Evolutionary conservation across 306 rosid genomes (phyloP), one percentile per base, ranked within the genome.

Genomic region (Cotoneaster glaucophyllus): DNA sequence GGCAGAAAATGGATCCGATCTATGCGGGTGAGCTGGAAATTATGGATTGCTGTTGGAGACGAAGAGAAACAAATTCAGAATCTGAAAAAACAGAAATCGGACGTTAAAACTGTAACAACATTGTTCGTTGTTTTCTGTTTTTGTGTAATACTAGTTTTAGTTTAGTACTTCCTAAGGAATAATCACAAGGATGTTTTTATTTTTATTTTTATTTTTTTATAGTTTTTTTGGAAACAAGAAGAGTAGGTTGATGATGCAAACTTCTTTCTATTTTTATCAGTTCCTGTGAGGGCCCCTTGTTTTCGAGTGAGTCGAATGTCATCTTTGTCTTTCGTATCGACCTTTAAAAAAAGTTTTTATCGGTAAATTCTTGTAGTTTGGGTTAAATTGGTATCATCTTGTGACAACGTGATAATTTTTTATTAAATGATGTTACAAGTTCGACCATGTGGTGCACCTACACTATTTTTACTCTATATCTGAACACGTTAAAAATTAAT

Each of bases 11-110:
- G 45, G 91, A 92, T 92, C 93, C 96, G 90, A 83, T 85, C 87
- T 83, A 75, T 85, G 83, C 88, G 90, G 96, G 56, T 85, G 93
- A 88, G 89, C 88, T 90, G 89, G 84, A 79, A 50, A 12, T 80
- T 58, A 54, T 73, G 26, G 28, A n/a, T 57, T 15, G 8, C 3
- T 58, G 77, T 75, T 70, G 57, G 70, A 56, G 76, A 74, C 65
- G 74, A 80, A 83, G 80, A 71, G 69, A 64, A 64, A 13, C 18
- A 62, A 4, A 32, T 24, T 29, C 53, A 57, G 67, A 57, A 72
- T 37, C 67, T 13, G 22, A 39, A 19, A 22, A 57, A 24, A 39
- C 54, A 57, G 76, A 72, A 73, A 12, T 41, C 32, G 56, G 22
- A 54, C 15, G 22, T 11, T 63, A 12, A 19, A 6, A 17, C 25